phyloP scores from a whole-genome alignment of 2,329 filamentous ascomycete genomes.

The Penicillium sp. region DNA sequence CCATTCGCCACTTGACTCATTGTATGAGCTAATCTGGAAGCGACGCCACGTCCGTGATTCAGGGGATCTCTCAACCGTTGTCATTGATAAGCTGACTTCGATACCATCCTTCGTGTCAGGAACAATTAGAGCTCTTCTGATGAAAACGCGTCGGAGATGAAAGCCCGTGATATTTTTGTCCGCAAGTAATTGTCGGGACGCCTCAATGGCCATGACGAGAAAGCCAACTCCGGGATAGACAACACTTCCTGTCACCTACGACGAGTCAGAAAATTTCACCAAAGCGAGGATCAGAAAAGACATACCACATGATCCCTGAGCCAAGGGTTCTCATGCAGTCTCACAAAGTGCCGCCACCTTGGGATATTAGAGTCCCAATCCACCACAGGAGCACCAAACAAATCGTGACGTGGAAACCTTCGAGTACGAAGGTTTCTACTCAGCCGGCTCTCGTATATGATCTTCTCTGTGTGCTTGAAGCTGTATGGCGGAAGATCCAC shows the following conservation, averaged over 20 bases:
- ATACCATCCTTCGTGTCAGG: constrained; percentile 33
- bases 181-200: constrained; percentile 24
- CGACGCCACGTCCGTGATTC: constrained; percentile 25
- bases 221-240: constrained; percentile 31
- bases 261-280: constrained; percentile 1
- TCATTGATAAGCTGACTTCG: constrained; percentile 29
- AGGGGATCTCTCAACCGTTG: constrained; percentile 21
- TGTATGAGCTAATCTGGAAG: constrained; percentile 35
- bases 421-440: constrained; percentile 27
- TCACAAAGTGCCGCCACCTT: constrained; percentile 31
- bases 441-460: constrained; percentile 29
- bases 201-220: constrained; percentile 32
- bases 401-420: constrained; percentile 29
- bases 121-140: constrained; percentile 30
- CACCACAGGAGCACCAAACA: constrained; percentile 30
- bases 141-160: constrained; percentile 24
- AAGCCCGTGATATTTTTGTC: constrained; percentile 15
- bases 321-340: constrained; percentile 33
- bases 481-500: constrained; percentile 29
- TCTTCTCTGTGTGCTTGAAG: constrained; percentile 28
- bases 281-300: background rate
- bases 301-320: constrained; percentile 30
- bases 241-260: constrained; percentile 19
- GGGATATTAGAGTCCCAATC: constrained; percentile 30
- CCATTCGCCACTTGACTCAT: constrained; percentile 30